These are phyloP conservation scores for Gnaphalium uliginosum DNA, from an alignment of 129 eudicot species.

Conservation along the genomic window DNA sequence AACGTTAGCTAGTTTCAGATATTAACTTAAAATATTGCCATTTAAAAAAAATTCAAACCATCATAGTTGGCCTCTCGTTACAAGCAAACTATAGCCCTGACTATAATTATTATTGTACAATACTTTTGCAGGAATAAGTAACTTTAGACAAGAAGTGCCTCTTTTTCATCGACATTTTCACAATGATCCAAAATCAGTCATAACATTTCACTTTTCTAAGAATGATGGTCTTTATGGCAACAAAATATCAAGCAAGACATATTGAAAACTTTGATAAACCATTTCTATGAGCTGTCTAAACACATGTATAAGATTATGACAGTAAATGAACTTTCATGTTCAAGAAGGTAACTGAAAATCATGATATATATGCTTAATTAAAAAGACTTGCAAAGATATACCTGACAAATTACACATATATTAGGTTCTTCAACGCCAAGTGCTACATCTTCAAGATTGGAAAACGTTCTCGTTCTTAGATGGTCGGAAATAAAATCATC, in stretches of 20 bases:
- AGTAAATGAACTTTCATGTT: not conserved
- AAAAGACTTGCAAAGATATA: conserved; percentile 27
- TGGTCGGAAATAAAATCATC: conserved; percentile 49
- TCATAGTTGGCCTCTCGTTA: not conserved
- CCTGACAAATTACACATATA: conserved; percentile 83
- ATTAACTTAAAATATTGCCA: not conserved
- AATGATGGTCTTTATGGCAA: not conserved
- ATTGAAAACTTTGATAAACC: not conserved
- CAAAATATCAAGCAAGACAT: conserved; percentile 1
- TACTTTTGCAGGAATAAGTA: not conserved
- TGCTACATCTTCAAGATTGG: conserved; percentile 40
- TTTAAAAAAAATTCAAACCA: not conserved
- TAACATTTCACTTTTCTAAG: not conserved
- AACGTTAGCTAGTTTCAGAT: not conserved
- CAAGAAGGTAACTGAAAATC: not conserved
- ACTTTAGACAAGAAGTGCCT: not conserved
- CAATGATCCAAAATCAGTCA: not conserved
- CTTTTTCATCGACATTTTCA: not conserved
- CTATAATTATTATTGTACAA: not conserved
- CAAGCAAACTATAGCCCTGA: not conserved
- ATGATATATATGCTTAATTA: conserved; percentile 21
- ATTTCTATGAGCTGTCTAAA: not conserved
- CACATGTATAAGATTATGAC: not conserved
- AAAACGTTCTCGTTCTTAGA: conserved; percentile 52
- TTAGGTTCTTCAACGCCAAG: conserved; percentile 46